A percentile compares a stretch with the other conserved stretches of the same genome.
phyloP scores from a whole-genome alignment of 2,329 filamentous ascomycete species.

The Pestalotiopsis sp. region DNA sequence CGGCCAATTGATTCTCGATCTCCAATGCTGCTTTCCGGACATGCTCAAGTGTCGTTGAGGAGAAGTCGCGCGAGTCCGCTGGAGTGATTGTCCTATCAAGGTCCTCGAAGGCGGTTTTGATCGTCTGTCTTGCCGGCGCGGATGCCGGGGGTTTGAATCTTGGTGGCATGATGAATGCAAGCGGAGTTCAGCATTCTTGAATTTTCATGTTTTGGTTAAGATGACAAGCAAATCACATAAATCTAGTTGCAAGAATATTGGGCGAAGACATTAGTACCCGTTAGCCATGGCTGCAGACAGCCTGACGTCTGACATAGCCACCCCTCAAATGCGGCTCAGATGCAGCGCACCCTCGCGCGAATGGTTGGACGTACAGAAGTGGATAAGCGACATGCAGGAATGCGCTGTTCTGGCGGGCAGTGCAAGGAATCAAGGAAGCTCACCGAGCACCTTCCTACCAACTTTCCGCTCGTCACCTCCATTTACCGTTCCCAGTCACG shows the following conservation, averaged over 20 bases:
- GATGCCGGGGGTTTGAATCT: background rate
- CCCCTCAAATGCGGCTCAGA: background rate
- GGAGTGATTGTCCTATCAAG: constrained; percentile 11
- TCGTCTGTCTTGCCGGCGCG: background rate
- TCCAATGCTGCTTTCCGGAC: background rate
- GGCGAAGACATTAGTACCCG: background rate
- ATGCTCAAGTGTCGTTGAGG: constrained; percentile 20
- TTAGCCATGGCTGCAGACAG: background rate
- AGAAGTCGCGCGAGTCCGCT: constrained; percentile 6
- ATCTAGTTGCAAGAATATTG: too few species aligned
- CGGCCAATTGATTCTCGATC: constrained; percentile 14
- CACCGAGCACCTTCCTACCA: too few species aligned
- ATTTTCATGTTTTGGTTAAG: too few species aligned
- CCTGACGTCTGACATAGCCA: background rate
- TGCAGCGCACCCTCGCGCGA: background rate
- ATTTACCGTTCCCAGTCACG: too few species aligned
- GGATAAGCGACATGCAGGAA: background rate
- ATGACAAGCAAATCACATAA: too few species aligned
- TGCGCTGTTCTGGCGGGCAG: background rate
- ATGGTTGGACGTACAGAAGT: background rate
- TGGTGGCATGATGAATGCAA: background rate
- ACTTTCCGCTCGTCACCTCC: too few species aligned
- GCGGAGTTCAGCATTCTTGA: too few species aligned
- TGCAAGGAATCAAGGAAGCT: background rate
- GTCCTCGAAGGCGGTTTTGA: constrained; percentile 12